A percentile compares a stretch with the other conserved stretches of the same genome.
These are phyloP conservation scores for Wickerhamiella dianesei DNA, from an alignment of 805 yeast species.

Conservation along the genomic window DNA sequence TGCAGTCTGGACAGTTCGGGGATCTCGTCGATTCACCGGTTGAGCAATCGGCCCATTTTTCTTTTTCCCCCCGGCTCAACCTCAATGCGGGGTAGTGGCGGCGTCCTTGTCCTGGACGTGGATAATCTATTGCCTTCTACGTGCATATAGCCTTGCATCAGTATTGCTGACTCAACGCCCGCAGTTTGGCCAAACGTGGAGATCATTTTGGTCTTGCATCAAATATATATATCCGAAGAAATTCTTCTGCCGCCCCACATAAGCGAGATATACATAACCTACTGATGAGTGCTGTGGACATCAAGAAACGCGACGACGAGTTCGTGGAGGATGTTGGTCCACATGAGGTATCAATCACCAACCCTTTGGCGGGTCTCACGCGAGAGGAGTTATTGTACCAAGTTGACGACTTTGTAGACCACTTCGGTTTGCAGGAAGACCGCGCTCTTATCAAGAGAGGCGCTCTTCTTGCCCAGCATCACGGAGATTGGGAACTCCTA, in stretches of 20 bases:
- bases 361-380: constrained; percentile 9
- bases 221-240: too few relatives aligned
- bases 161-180: not conserved
- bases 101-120: not conserved
- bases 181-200: too few relatives aligned
- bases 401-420: constrained; percentile 11
- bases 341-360: constrained; percentile 3
- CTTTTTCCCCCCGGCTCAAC: too few relatives aligned
- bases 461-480: constrained; percentile 41
- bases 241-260: too few relatives aligned
- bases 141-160: not conserved
- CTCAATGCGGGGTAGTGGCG: not conserved
- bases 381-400: constrained; percentile 5
- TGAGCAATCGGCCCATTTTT: too few relatives aligned
- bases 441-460: constrained; percentile 27
- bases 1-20: too few relatives aligned
- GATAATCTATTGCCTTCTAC: not conserved
- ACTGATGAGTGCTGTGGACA: not conserved
- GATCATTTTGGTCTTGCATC: too few relatives aligned
- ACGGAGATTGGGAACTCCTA: constrained; percentile 22
- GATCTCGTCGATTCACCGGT: too few relatives aligned
- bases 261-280: too few relatives aligned
- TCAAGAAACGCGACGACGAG: constrained; percentile 1
- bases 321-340: constrained; percentile 3
- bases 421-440: constrained; percentile 16